Evolutionary conservation across 148 eudicot species (phyloP).

Genomic region (Polygonum maritimum): DNA sequence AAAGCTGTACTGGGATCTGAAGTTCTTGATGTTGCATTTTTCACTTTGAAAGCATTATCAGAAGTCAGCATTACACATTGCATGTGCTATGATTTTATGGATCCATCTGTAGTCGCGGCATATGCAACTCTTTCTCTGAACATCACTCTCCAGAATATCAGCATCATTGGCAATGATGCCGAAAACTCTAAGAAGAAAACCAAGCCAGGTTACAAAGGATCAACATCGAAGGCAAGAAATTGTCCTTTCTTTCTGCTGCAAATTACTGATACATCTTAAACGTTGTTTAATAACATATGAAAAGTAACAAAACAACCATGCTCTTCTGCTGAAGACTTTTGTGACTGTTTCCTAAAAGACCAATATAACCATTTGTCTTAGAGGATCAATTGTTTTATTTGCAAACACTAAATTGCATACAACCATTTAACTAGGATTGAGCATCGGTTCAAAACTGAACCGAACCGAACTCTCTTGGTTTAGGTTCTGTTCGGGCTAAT

Average conservation of each 20-base stretch:
- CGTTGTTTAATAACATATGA: background rate
- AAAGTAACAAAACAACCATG: background rate
- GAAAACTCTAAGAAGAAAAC: slow-evolving; percentile 17
- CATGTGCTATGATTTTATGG: slow-evolving; percentile 52
- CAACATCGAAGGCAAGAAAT: slow-evolving; percentile 42
- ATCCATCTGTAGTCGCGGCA: slow-evolving; percentile 42
- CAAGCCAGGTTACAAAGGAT: slow-evolving; percentile 20
- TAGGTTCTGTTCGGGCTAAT: too few relatives aligned
- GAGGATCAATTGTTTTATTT: background rate
- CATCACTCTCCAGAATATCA: slow-evolving; percentile 42
- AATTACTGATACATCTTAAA: background rate
- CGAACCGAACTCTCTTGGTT: too few relatives aligned
- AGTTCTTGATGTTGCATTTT: slow-evolving; percentile 32
- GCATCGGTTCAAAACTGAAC: too few relatives aligned
- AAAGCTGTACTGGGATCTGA: slow-evolving; percentile 48
- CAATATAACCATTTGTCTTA: background rate
- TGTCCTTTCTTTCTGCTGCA: slow-evolving; percentile 1
- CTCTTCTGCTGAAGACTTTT: background rate
- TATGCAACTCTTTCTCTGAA: slow-evolving; percentile 62
- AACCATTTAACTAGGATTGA: too few relatives aligned
- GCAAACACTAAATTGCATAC: background rate
- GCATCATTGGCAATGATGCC: slow-evolving; percentile 18
- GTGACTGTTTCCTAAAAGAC: background rate
- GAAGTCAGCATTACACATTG: slow-evolving; percentile 67
- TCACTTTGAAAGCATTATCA: slow-evolving; percentile 55